Evolutionary conservation across 352 stramenopile species (phyloP).

Genomic region (Elongisporangium prolatum): DNA sequence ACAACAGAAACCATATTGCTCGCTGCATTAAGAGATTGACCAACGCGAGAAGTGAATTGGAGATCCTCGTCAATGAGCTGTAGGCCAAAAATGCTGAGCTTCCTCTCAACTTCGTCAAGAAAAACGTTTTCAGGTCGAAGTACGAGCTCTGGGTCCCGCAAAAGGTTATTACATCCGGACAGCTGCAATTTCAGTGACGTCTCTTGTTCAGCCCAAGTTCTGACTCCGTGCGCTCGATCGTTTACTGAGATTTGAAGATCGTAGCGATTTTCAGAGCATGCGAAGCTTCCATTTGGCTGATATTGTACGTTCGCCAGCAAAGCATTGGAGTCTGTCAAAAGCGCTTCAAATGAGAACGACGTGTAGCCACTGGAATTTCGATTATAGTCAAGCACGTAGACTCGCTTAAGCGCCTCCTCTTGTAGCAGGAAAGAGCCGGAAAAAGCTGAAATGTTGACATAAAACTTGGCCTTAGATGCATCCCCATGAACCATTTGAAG

Average conservation of each 20-base stretch:
- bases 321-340: constrained; percentile 8
- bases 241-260: constrained; percentile 1
- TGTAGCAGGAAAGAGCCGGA: constrained; percentile 2
- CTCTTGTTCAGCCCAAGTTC: background rate
- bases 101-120: background rate
- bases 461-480: background rate
- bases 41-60: background rate
- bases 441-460: constrained; percentile 1
- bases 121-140: background rate
- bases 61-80: background rate
- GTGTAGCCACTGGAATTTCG: constrained; percentile 3
- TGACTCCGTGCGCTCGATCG: constrained; percentile 2
- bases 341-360: constrained; percentile 11
- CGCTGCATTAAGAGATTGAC: background rate
- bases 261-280: background rate
- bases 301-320: constrained; percentile 9
- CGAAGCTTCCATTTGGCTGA: background rate
- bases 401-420: background rate
- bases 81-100: background rate
- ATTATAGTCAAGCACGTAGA: background rate
- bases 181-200: background rate
- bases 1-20: background rate
- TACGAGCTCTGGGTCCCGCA: background rate
- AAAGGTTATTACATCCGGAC: background rate
- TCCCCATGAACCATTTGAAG: background rate